These are phyloP conservation scores for Neurospora intermedia DNA, from an alignment of 495 filamentous ascomycete species.

Conservation along the genomic window DNA sequence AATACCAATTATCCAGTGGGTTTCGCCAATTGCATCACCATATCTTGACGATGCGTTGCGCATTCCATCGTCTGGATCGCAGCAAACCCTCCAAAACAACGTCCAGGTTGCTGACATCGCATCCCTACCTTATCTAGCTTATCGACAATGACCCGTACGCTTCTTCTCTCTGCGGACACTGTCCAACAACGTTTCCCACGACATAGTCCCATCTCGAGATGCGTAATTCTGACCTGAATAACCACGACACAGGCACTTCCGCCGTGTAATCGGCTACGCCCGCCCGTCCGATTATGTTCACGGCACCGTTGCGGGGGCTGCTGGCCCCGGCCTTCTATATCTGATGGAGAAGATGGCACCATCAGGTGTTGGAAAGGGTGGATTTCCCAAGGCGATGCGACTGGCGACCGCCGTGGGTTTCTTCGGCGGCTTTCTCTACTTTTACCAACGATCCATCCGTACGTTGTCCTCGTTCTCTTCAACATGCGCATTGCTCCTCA, in stretches of 20 bases:
- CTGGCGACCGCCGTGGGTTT: conserved; percentile 59
- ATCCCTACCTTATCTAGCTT: conserved; percentile 44
- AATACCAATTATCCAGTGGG: conserved; percentile 73
- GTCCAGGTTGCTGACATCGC: neutral
- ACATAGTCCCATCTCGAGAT: neutral
- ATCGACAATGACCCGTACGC: conserved; percentile 97
- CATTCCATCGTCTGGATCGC: conserved; percentile 7
- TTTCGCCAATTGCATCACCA: conserved; percentile 15
- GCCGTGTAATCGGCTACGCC: conserved; percentile 77
- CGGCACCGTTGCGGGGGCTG: conserved; percentile 51
- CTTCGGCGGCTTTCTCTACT: conserved; percentile 63
- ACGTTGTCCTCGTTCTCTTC: conserved; percentile 18
- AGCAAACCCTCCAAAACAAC: conserved; percentile 8
- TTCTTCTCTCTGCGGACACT: conserved; percentile 1
- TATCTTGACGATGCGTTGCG: neutral
- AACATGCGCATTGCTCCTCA: neutral
- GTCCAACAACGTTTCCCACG: neutral
- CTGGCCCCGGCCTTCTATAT: conserved; percentile 61
- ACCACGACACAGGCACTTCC: conserved; percentile 59
- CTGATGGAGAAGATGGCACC: conserved; percentile 74
- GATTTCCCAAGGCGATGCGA: conserved; percentile 74
- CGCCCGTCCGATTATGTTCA: conserved; percentile 69
- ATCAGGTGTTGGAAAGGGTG: conserved; percentile 66
- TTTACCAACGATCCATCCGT: conserved; percentile 62
- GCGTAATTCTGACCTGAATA: conserved; percentile 15